Conservation (phyloP, 1,139 yeast species). For the Magnusiomyces magnusii region DNA sequence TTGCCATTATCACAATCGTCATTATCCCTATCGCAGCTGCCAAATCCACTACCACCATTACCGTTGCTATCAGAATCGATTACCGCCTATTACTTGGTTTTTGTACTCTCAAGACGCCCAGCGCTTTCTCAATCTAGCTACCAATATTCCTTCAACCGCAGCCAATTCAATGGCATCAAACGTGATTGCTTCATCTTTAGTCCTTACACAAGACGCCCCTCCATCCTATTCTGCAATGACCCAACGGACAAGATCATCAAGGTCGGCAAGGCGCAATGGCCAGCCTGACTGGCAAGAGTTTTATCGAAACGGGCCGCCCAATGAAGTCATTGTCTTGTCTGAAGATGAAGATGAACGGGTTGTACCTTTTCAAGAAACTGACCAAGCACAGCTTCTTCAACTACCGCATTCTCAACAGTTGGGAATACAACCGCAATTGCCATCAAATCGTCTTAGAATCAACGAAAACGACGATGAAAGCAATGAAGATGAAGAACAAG, state of each 20-base stretch:
- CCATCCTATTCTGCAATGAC: background rate
- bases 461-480: background rate
- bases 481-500: background rate
- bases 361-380: background rate
- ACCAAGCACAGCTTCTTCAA: background rate
- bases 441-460: background rate
- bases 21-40: background rate
- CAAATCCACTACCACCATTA: background rate
- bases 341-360: constrained; percentile 24
- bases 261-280: background rate
- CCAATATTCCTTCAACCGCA: background rate
- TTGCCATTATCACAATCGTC: background rate
- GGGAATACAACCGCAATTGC: background rate
- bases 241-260: background rate
- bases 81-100: background rate
- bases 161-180: background rate
- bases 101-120: background rate
- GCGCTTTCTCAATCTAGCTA: background rate
- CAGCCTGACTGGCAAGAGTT: constrained; percentile 30
- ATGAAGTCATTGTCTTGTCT: constrained; percentile 32
- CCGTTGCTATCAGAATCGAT: background rate
- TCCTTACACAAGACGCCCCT: background rate
- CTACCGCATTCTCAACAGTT: background rate
- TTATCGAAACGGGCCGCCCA: constrained; percentile 31
- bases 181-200: background rate